Percentiles rank a stretch among this genome's conserved stretches.
Conservation (phyloP, 305 asterid genomes). For the Rubia tinctorum region DNA sequence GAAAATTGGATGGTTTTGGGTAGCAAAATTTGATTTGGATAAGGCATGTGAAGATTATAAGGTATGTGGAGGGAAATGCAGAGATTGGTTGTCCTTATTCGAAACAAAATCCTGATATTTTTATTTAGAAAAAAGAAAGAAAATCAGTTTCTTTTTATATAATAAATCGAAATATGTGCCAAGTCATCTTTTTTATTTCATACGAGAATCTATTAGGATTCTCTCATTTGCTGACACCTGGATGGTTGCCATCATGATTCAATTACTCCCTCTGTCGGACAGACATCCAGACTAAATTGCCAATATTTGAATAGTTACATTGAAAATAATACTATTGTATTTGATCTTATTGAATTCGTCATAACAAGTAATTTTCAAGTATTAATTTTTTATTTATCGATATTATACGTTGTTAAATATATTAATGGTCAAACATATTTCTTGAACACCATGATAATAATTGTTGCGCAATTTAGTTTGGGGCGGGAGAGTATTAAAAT, state of each 20-base stretch:
- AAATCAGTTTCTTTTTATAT: neutral
- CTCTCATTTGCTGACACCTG: neutral
- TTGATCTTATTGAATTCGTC: too few species aligned
- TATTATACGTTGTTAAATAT: too few species aligned
- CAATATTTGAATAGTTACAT: too few species aligned
- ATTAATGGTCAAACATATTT: too few species aligned
- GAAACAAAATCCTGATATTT: slow-evolving; percentile 16
- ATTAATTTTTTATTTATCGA: too few species aligned
- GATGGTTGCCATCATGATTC: neutral
- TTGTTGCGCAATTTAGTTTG: too few species aligned
- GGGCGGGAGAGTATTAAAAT: too few species aligned
- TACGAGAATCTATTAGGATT: neutral
- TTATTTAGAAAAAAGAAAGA: neutral
- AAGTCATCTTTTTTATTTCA: neutral
- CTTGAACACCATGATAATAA: too few species aligned
- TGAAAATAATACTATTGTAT: too few species aligned
- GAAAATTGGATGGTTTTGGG: slow-evolving; percentile 25
- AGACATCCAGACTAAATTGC: too few species aligned
- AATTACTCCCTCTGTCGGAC: too few species aligned
- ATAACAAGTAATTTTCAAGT: too few species aligned
- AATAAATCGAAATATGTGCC: neutral
- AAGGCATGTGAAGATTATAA: slow-evolving; percentile 40
- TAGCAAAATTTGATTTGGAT: slow-evolving; percentile 39
- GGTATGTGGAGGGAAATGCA: slow-evolving; percentile 63
- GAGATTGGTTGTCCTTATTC: slow-evolving; percentile 20